A percentile compares a stretch with the other conserved stretches of the same genome.
Evolutionary conservation across 371 early-diverging fungal species (phyloP).

Genomic region (Haplosporangium sp.): DNA sequence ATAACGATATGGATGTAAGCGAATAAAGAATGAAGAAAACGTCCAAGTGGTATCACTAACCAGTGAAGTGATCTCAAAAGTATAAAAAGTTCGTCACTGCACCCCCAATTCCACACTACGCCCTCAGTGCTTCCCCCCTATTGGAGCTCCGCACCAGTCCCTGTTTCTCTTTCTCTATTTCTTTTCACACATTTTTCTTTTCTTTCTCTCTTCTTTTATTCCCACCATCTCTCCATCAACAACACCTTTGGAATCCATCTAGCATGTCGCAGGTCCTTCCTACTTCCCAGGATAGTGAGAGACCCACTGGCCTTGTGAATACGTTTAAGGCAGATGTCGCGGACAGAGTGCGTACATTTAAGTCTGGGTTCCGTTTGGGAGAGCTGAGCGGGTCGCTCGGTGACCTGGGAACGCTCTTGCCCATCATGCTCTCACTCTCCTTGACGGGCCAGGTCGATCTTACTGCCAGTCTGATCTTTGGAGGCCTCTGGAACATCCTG

Average conservation of each 20-base stretch:
- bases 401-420: slow-evolving; percentile 89
- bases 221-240: background rate
- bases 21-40: no score
- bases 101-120: no score
- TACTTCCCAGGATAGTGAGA: slow-evolving; percentile 12
- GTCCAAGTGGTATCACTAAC: no score
- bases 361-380: slow-evolving; percentile 26
- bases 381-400: slow-evolving; percentile 82
- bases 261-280: slow-evolving; percentile 31
- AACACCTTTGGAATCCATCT: background rate
- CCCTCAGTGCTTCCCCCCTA: no score
- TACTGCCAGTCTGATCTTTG: slow-evolving; percentile 86
- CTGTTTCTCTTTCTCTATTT: no score
- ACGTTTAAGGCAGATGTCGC: slow-evolving; percentile 20
- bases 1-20: no score
- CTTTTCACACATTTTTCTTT: background rate
- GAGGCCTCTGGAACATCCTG: slow-evolving; percentile 89
- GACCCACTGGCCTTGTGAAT: slow-evolving; percentile 3
- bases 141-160: no score
- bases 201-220: background rate
- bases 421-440: slow-evolving; percentile 86
- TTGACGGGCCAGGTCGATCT: slow-evolving; percentile 81
- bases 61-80: no score
- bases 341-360: slow-evolving; percentile 34
- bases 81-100: no score